Base-by-base conservation (phyloP, 2,329 filamentous ascomycete genomes). In the Diaporthe australafricana region DNA sequence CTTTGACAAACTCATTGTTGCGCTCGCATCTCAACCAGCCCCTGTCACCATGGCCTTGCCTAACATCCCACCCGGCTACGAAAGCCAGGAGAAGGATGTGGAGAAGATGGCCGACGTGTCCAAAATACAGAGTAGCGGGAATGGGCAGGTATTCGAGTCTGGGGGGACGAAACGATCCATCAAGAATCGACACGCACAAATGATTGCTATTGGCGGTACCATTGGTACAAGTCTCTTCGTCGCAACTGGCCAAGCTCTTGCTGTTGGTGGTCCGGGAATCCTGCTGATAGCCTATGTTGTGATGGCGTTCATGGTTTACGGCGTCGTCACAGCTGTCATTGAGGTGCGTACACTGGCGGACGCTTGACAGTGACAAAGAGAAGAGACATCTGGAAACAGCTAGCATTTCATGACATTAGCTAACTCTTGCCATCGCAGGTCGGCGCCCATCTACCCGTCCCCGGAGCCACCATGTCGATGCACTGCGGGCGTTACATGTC, bases 381-480 rank as follows among this genome's bases (percentile, higher is more conserved):
- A 35, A 35, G 32, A 35, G 9, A 35, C 5, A 5, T 5, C 32
- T 9, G 32, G 5, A 9, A 9, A 5, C 32, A 35, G 32, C 9
- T 9, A n/a, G n/a, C n/a, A n/a, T n/a, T n/a, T n/a, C n/a, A n/a
- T 35, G 32, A 35, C 32, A 35, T 35, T 5, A 5, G 32, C 32
- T 35, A 9, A 35, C 32, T 9, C 32, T 35, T 35, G 32, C 32
- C 9, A 35, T 35, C 32, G 9, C 32, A 35, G 32, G 83, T 89
- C 74, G 85, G 85, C 53, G 84, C 87, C 48, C 87, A 86, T 79
- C 83, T 89, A 72, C 84, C 87, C 32, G 76, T 86, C 77, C 78
- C 84, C 70, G 82, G 87, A 75, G 83, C 78, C 70, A 83, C 86
- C 71, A 87, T 88, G 84, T 82, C 85, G 71, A 77, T 86, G 77